A percentile compares a stretch with the other conserved stretches of the same genome.
Conservation (phyloP, 2,329 filamentous ascomycete species). For the Cryphonectria naterciae region DNA sequence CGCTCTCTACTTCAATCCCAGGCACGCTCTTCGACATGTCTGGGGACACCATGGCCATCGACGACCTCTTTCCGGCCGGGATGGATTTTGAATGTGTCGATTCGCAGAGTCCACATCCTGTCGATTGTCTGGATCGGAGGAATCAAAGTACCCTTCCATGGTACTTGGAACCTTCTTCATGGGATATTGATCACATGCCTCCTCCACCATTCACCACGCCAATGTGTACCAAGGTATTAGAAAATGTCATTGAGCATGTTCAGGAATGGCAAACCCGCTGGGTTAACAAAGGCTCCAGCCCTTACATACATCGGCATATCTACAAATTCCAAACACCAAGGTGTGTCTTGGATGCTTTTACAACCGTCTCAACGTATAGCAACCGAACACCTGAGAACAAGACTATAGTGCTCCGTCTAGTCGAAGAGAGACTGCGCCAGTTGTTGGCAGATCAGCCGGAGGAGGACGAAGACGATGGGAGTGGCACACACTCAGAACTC, state of each 20-base stretch:
- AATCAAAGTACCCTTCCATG: neutral
- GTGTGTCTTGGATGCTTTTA: slow-evolving; percentile 39
- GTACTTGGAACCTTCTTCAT: slow-evolving; percentile 25
- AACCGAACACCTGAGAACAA: slow-evolving; percentile 29
- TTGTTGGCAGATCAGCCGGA: slow-evolving; percentile 25
- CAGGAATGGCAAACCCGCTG: slow-evolving; percentile 36
- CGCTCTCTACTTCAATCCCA: neutral
- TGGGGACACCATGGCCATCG: slow-evolving; percentile 9
- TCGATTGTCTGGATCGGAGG: neutral
- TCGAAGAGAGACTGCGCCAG: slow-evolving; percentile 21
- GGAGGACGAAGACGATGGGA: neutral
- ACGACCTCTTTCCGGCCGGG: neutral
- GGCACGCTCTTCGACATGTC: neutral
- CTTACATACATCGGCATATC: slow-evolving; percentile 39
- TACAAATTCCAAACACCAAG: slow-evolving; percentile 36
- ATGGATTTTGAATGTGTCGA: neutral
- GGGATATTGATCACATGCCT: slow-evolving; percentile 28
- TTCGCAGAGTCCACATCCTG: neutral
- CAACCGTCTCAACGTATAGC: slow-evolving; percentile 32
- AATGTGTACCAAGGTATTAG: slow-evolving; percentile 22
- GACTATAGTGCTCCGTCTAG: slow-evolving; percentile 25
- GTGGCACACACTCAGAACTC: neutral
- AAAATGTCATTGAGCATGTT: slow-evolving; percentile 25
- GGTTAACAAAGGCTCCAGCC: slow-evolving; percentile 35
- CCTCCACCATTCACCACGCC: neutral